Evolutionary conservation across 2,329 filamentous ascomycete genomes (phyloP), one percentile per base, ranked within the genome.

Genomic region (Venturia effusa): DNA sequence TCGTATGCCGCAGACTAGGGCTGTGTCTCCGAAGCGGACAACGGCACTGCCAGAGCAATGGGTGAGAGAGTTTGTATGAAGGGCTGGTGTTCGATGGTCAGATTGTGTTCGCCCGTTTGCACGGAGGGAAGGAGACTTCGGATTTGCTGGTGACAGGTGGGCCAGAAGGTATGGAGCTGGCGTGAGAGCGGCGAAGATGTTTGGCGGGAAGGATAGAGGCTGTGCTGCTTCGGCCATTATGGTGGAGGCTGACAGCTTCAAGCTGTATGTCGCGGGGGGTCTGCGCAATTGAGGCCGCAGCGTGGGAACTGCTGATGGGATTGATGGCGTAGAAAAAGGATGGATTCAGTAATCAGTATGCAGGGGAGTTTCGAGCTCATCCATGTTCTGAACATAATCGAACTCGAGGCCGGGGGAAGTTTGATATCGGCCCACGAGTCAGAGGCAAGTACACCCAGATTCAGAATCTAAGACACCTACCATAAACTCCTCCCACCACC

Each of bases 1-100:
- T 55, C 93, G 86, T 24, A 99, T 86, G 64, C 93, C 94, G 73
- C 92, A 97, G 43, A 99, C 92, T n/a, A 92, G 90, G 0, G 91
- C 92, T 0, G 93, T 97, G 74, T 95, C 90, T 59, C 94, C 94
- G 61, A 89, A 80, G 41, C 94, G 85, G 61, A 97, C 89, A 0
- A 97, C 88, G 0, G 93, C 88, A 70, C 90, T 95, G 61, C 94
- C 94, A 72, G 96, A 88, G 64, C 91, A 88, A 74, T 99, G 92
- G 0, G 91, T 90, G 61, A 99, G 80, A 27, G 90, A 94, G 32
- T 89, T 89, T 0, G 86, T 85, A 75, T 97, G 94, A 69, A 94
- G 81, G 40, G 86, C 85, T n/a, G 89, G 86, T 27, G 81, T 74
- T 55, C 94, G 87, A 65, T 87, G 84, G 70, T 92, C 83, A 37